These are phyloP conservation scores for Benincasa hispida DNA, from an alignment of 306 rosid genomes.

Conservation along the genomic window DNA sequence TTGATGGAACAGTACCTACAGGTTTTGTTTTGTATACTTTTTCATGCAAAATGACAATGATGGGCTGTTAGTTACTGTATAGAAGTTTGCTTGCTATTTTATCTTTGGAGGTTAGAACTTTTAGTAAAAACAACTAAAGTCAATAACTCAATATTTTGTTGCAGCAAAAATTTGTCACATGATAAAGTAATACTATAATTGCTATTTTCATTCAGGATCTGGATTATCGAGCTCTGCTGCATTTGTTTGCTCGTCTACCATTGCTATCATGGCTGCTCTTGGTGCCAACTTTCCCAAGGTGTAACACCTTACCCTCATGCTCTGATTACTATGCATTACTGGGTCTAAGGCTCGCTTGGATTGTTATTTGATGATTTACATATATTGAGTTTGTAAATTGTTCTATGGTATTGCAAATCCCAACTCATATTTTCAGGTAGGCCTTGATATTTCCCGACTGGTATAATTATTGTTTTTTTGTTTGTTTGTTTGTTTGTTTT, in stretches of 20 bases:
- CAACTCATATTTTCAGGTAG: not conserved
- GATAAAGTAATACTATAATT: not conserved
- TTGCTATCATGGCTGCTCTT: conserved; percentile 91
- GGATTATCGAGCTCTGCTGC: conserved; percentile 98
- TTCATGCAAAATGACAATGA: not conserved
- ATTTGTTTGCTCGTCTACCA: conserved; percentile 89
- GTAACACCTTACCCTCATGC: not conserved
- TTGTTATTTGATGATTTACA: not conserved
- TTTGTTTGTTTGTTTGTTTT: no score
- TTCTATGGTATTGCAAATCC: not conserved
- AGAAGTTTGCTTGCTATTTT: not conserved
- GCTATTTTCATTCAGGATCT: conserved; percentile 43
- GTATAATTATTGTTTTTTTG: no score
- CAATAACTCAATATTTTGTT: not conserved
- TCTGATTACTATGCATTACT: not conserved
- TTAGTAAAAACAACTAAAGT: not conserved
- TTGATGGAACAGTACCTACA: conserved; percentile 92
- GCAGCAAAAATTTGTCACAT: not conserved
- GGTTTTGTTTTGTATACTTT: conserved; percentile 26
- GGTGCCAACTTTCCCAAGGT: conserved; percentile 79
- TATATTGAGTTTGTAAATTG: not conserved
- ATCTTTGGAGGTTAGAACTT: not conserved
- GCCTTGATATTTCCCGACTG: not conserved
- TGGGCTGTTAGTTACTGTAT: not conserved
- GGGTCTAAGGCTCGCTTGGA: not conserved